Conservation (phyloP, 306 rosid genomes). For the Casuarina glauca region DNA sequence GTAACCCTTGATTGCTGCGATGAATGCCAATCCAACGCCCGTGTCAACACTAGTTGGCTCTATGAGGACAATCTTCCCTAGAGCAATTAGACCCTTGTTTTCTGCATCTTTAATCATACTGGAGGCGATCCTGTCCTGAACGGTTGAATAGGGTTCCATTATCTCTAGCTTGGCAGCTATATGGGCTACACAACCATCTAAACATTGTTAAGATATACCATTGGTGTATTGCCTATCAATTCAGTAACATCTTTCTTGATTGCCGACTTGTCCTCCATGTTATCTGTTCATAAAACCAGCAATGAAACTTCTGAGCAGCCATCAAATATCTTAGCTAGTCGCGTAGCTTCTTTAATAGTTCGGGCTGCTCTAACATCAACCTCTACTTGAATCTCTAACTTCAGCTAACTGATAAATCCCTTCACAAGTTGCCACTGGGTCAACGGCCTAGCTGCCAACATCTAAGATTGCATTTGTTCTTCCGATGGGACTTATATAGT, state of each 20-base stretch:
- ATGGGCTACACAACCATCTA: constrained; percentile 67
- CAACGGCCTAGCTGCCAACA: too few species aligned
- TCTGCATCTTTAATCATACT: constrained; percentile 95
- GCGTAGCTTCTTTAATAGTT: too few species aligned
- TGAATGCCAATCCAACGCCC: constrained; percentile 80
- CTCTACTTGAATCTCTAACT: too few species aligned
- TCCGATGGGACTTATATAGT: constrained; percentile 41
- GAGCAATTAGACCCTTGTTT: constrained; percentile 70
- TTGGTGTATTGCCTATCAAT: constrained; percentile 70
- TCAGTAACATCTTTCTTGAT: too few species aligned
- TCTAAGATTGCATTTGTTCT: constrained; percentile 43
- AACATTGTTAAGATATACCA: constrained; percentile 68
- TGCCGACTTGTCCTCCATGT: too few species aligned
- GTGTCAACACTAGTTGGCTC: constrained; percentile 87
- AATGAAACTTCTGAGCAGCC: too few species aligned
- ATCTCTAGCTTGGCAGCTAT: constrained; percentile 78
- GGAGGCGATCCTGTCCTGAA: constrained; percentile 72
- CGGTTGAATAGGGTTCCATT: constrained; percentile 78
- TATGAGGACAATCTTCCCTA: constrained; percentile 80
- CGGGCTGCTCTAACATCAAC: too few species aligned
- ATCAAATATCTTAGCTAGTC: too few species aligned
- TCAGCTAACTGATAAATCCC: too few species aligned
- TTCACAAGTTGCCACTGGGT: too few species aligned
- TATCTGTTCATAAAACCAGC: too few species aligned
- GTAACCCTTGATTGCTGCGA: constrained; percentile 66